Evolutionary conservation across 2,329 filamentous ascomycete genomes (phyloP).

Genomic region (Aspergillus costaricaensis): DNA sequence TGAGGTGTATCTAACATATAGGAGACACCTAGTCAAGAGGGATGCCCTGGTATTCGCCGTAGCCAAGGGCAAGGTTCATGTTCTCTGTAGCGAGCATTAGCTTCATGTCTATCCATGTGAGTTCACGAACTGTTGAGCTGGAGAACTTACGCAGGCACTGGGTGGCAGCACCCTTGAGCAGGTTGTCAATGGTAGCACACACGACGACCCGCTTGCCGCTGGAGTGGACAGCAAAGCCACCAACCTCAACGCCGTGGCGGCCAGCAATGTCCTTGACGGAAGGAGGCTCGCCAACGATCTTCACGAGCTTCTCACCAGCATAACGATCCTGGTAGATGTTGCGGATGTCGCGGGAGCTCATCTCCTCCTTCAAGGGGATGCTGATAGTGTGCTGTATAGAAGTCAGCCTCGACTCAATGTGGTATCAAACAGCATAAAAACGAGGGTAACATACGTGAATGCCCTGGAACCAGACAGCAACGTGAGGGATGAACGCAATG

Average conservation of each 20-base stretch:
- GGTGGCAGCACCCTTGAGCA: slow-evolving; percentile 89
- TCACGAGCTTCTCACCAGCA: slow-evolving; percentile 92
- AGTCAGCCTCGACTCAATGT: slow-evolving; percentile 19
- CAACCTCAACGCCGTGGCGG: slow-evolving; percentile 89
- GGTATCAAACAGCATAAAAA: neutral
- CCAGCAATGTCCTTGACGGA: slow-evolving; percentile 80
- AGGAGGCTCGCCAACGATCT: slow-evolving; percentile 84
- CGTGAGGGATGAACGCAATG: slow-evolving; percentile 88
- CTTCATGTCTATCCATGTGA: neutral
- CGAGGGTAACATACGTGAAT: slow-evolving; percentile 62
- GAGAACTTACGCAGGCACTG: slow-evolving; percentile 79
- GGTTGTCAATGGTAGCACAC: slow-evolving; percentile 89
- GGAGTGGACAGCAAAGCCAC: slow-evolving; percentile 90
- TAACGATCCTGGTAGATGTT: slow-evolving; percentile 96
- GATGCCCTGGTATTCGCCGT: slow-evolving; percentile 85
- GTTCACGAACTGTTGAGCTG: slow-evolving; percentile 1
- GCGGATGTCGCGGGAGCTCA: slow-evolving; percentile 88
- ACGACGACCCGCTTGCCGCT: slow-evolving; percentile 90
- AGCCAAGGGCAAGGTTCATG: slow-evolving; percentile 90
- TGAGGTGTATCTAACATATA: slow-evolving; percentile 15
- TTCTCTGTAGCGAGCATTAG: slow-evolving; percentile 61
- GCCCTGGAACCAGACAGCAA: slow-evolving; percentile 95
- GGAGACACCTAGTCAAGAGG: slow-evolving; percentile 54
- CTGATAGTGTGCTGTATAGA: slow-evolving; percentile 73
- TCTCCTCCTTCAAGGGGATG: slow-evolving; percentile 80